Percentiles rank a stretch among this genome's conserved stretches.
These are phyloP conservation scores for Cercophora samala DNA, from an alignment of 495 filamentous ascomycete species.

Conservation along the genomic window DNA sequence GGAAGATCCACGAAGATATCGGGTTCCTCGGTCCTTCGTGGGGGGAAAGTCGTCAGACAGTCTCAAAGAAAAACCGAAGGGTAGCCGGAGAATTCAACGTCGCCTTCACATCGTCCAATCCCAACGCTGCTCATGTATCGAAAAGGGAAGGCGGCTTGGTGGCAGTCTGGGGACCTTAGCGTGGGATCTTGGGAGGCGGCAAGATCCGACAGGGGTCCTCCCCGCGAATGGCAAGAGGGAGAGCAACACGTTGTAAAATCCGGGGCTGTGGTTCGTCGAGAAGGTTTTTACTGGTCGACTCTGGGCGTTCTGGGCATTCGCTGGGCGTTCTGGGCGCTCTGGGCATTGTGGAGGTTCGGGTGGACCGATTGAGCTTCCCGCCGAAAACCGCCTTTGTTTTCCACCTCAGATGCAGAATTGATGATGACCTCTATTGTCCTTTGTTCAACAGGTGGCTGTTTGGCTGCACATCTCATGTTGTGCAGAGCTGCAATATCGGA, in stretches of 20 bases:
- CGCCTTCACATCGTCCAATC: neutral
- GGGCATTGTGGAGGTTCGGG: neutral
- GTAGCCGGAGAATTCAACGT: neutral
- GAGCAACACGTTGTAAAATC: slow-evolving; percentile 19
- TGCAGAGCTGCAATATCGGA: neutral
- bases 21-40: neutral
- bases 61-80: neutral
- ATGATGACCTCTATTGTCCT: neutral
- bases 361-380: neutral
- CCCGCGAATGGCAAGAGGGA: slow-evolving; percentile 21
- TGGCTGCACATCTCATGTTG: neutral
- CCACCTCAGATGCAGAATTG: neutral
- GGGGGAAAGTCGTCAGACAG: neutral
- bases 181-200: neutral
- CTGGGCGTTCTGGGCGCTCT: slow-evolving; percentile 3
- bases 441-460: neutral
- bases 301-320: slow-evolving; percentile 1
- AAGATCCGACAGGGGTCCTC: slow-evolving; percentile 11
- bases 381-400: neutral
- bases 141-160: slow-evolving; percentile 4
- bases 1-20: neutral
- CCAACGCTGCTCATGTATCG: neutral
- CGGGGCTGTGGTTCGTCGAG: slow-evolving; percentile 17
- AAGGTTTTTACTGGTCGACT: neutral
- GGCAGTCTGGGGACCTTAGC: slow-evolving; percentile 8